phyloP scores from a whole-genome alignment of 1,139 yeast species.

The Suhomyces chickasaworum region DNA sequence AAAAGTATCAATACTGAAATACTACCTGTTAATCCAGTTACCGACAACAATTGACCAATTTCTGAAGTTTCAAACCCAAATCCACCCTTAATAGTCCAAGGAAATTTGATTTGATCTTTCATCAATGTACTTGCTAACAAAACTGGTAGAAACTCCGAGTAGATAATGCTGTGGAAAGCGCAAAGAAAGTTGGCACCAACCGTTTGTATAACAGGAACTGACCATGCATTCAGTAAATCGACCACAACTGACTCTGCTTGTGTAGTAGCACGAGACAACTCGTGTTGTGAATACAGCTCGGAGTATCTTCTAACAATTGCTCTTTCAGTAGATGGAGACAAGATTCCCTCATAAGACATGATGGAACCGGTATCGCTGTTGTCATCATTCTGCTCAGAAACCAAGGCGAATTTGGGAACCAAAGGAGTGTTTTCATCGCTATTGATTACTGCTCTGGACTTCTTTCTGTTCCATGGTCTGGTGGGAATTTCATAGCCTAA shows the following conservation, averaged over 20 bases:
- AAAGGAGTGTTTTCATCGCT: constrained; percentile 5
- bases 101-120: constrained; percentile 19
- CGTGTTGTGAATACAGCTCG: constrained; percentile 2
- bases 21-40: constrained; percentile 30
- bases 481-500: constrained; percentile 35
- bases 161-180: constrained; percentile 23
- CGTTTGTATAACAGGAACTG: constrained; percentile 25
- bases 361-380: constrained; percentile 3
- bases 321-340: constrained; percentile 1
- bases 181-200: constrained; percentile 22
- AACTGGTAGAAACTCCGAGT: constrained; percentile 27
- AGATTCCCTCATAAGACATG: constrained; percentile 4
- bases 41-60: constrained; percentile 28
- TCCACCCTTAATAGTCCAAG: constrained; percentile 25
- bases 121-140: constrained; percentile 23
- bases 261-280: constrained; percentile 1
- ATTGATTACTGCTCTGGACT: not conserved
- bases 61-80: constrained; percentile 22
- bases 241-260: constrained; percentile 2
- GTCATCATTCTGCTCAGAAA: constrained; percentile 3
- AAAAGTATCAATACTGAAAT: constrained; percentile 24
- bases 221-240: constrained; percentile 17
- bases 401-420: not conserved
- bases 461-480: constrained; percentile 35
- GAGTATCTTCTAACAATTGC: constrained; percentile 22